A percentile compares a stretch with the other conserved stretches of the same genome.
phyloP scores from a whole-genome alignment of 2,329 filamentous ascomycete genomes.

The Colletotrichum liriopes region DNA sequence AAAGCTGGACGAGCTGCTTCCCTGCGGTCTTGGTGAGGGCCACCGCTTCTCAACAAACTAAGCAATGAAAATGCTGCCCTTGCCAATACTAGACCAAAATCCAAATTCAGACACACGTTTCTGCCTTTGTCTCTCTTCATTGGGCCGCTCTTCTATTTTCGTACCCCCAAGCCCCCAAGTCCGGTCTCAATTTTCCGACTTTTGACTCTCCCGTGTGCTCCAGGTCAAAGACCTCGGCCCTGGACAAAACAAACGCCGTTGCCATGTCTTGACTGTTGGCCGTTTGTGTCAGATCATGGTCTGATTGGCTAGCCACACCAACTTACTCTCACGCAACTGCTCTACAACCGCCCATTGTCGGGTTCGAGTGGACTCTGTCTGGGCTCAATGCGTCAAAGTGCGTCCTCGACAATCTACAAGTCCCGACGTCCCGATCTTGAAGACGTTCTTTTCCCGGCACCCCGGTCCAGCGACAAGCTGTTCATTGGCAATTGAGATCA shows the following conservation, averaged over 20 bases:
- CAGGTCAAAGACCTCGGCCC: slow-evolving; percentile 22
- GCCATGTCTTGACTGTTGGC: slow-evolving; percentile 15
- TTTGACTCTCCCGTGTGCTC: slow-evolving; percentile 14
- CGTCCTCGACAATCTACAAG: slow-evolving; percentile 39
- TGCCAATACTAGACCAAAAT: slow-evolving; percentile 23
- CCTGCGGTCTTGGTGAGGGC: slow-evolving; percentile 35
- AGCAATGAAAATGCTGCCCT: slow-evolving; percentile 34
- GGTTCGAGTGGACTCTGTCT: slow-evolving; percentile 27
- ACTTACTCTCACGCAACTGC: slow-evolving; percentile 17
- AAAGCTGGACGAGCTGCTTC: slow-evolving; percentile 15
- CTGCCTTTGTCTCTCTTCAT: slow-evolving; percentile 30
- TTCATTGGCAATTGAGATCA: slow-evolving; percentile 36
- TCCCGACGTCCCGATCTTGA: slow-evolving; percentile 39
- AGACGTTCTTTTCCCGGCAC: slow-evolving; percentile 36
- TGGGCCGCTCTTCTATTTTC: slow-evolving; percentile 28
- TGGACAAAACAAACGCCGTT: slow-evolving; percentile 13
- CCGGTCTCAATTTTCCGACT: slow-evolving; percentile 11
- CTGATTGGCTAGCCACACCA: slow-evolving; percentile 34
- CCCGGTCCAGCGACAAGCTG: slow-evolving; percentile 33
- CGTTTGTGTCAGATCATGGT: neutral
- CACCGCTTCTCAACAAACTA: slow-evolving; percentile 40
- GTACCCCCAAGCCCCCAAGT: slow-evolving; percentile 18
- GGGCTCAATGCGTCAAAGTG: slow-evolving; percentile 38
- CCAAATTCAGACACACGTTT: slow-evolving; percentile 33
- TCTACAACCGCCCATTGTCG: slow-evolving; percentile 24